These are phyloP conservation scores for Magnusiomyces clavatus DNA, from an alignment of 1,139 yeast species.

Conservation along the genomic window DNA sequence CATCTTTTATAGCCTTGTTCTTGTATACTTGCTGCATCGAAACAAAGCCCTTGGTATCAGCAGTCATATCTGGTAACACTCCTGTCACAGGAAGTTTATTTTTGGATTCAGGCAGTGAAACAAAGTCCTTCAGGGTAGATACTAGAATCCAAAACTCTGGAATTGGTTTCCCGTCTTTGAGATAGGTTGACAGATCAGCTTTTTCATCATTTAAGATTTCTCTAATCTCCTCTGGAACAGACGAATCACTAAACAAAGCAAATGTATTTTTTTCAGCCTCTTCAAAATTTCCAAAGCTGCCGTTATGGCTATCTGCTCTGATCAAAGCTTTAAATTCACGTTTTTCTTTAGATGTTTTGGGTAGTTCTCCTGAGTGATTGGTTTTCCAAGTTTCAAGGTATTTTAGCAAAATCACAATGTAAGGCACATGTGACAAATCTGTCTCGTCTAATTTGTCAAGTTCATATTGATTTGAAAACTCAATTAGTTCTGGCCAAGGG, in stretches of 20 bases:
- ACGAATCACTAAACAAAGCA: slow-evolving; percentile 36
- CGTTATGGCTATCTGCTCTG: slow-evolving; percentile 28
- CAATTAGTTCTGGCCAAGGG: slow-evolving; percentile 70
- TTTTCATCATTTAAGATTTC: slow-evolving; percentile 20
- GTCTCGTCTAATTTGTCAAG: slow-evolving; percentile 41
- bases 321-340: slow-evolving; percentile 38
- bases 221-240: slow-evolving; percentile 33
- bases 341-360: slow-evolving; percentile 43
- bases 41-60: slow-evolving; percentile 60
- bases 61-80: slow-evolving; percentile 80
- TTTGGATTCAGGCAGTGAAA: slow-evolving; percentile 23
- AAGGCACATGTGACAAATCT: slow-evolving; percentile 68
- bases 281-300: slow-evolving; percentile 47
- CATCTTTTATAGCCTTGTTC: slow-evolving; percentile 50
- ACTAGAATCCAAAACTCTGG: slow-evolving; percentile 54
- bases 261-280: slow-evolving; percentile 61
- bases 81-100: slow-evolving; percentile 62
- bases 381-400: slow-evolving; percentile 43
- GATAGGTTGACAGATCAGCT: slow-evolving; percentile 3
- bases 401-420: slow-evolving; percentile 54
- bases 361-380: slow-evolving; percentile 33
- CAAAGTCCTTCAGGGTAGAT: slow-evolving; percentile 48
- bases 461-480: slow-evolving; percentile 45
- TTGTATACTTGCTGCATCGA: slow-evolving; percentile 47
- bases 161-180: slow-evolving; percentile 9